These are phyloP conservation scores for Trypanosoma boissoni DNA, from an alignment of 208 protist genomes.

Conservation along the genomic window DNA sequence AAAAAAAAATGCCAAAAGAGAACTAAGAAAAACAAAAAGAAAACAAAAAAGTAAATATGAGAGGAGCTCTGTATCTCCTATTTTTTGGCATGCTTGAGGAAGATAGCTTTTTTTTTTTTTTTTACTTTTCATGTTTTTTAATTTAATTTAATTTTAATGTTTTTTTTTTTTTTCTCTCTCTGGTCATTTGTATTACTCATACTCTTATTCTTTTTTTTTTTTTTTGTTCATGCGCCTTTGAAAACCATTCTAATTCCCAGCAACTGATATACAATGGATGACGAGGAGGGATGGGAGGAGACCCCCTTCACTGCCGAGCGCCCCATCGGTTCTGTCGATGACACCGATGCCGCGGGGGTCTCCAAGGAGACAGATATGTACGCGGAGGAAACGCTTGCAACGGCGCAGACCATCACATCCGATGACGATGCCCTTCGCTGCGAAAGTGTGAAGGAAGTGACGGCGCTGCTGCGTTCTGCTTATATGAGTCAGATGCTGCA, in stretches of 20 bases:
- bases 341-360: too few relatives aligned
- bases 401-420: constrained; percentile 27
- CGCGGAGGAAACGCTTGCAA: constrained; percentile 32
- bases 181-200: constrained; percentile 4
- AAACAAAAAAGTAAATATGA: not conserved
- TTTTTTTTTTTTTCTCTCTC: constrained; percentile 1
- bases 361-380: constrained; percentile 31
- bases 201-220: constrained; percentile 7
- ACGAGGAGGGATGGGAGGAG: constrained; percentile 62
- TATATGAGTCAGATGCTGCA: constrained; percentile 77
- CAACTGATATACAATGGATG: constrained; percentile 28
- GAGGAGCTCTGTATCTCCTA: not conserved
- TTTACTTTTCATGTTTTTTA: constrained; percentile 9
- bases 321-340: not conserved
- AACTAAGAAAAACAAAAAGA: too few relatives aligned
- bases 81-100: not conserved
- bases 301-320: not conserved
- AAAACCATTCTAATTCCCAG: constrained; percentile 2
- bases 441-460: constrained; percentile 79
- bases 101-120: constrained; percentile 10
- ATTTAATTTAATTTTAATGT: not conserved
- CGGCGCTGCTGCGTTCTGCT: constrained; percentile 64
- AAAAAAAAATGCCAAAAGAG: not conserved
- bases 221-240: constrained; percentile 4
- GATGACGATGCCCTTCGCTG: constrained; percentile 84